Evolutionary conservation across 352 stramenopile species (phyloP), one percentile per base, ranked within the genome.

Genomic region (Phytophthora aleatoria): DNA sequence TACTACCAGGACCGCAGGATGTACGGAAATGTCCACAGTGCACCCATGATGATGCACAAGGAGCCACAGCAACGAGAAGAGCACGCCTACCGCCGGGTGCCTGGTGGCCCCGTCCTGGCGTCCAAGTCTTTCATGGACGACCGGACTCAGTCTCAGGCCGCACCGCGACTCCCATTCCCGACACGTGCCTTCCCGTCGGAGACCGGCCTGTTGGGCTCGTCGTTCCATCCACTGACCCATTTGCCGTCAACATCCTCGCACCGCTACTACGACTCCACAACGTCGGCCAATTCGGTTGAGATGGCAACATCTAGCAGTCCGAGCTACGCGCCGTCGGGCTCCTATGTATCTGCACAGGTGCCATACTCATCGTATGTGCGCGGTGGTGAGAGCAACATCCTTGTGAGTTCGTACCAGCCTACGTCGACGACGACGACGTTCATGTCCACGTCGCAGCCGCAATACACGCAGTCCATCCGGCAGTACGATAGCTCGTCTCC

Each of bases 141-240:
- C 3, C 74, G 76, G 0, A 26, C 53, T 3, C 57, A 68, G 0
- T 13, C 53, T 6, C 57, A 68, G 47, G 41, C 43, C 28, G 52
- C 39, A 0, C 74, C 78, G 12, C 65, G 77, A 8, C 62, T 90
- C 16, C 76, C 80, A 20, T 89, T 89, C 63, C 81, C 76, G 8
- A 90, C 81, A 16, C 72, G 76, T 26, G 68, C 81, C 1, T 88
- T 90, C 61, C 81, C 81, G 31, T 87, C 76, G 26, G 81, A 88
- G 56, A 56, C 65, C 43, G 58, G 54, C 4, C 44, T 70, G 28
- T 15, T 83, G 42, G 71, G 71, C 38, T 81, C 77, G 39, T 71
- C 76, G 49, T 86, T 86, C 47, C 53, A 74, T 33, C 64, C 65
- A 30, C 47, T 71, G 16, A 66, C 65, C n/a, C 67, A 77, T 10